Conservation (phyloP, 768 basidiomycete species). For the Terana coerulea region DNA sequence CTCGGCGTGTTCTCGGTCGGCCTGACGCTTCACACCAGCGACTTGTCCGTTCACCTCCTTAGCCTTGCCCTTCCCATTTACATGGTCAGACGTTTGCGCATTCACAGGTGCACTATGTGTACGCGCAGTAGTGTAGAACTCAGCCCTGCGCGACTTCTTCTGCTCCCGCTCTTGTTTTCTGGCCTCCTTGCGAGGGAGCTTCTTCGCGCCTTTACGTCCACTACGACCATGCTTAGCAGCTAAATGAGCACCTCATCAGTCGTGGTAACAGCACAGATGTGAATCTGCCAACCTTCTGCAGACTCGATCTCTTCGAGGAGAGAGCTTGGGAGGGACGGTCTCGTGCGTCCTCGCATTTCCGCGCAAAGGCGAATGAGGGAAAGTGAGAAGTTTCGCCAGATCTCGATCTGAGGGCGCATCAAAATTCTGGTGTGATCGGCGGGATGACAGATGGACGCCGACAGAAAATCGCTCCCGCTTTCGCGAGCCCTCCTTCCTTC, state of each 20-base stretch:
- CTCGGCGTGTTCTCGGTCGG: constrained; percentile 41
- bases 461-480: neutral
- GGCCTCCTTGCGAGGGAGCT: constrained; percentile 52
- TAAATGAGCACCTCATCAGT: neutral
- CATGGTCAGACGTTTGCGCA: constrained; percentile 22
- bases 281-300: constrained; percentile 6
- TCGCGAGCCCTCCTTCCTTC: no score
- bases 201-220: constrained; percentile 15
- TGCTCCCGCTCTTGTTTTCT: constrained; percentile 59
- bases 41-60: neutral
- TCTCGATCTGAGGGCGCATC: constrained; percentile 2
- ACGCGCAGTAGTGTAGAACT: constrained; percentile 38
- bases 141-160: constrained; percentile 60
- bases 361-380: neutral
- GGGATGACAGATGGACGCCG: neutral
- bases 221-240: neutral
- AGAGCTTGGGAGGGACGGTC: constrained; percentile 24
- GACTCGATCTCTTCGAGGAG: constrained; percentile 25
- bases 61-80: constrained; percentile 1
- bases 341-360: constrained; percentile 9
- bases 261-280: neutral
- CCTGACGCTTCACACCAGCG: constrained; percentile 34
- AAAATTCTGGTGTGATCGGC: neutral
- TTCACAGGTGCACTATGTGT: neutral
- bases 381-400: neutral